Base-by-base conservation (phyloP, 495 filamentous ascomycete genomes). In the Aspergillus ellipticus region DNA sequence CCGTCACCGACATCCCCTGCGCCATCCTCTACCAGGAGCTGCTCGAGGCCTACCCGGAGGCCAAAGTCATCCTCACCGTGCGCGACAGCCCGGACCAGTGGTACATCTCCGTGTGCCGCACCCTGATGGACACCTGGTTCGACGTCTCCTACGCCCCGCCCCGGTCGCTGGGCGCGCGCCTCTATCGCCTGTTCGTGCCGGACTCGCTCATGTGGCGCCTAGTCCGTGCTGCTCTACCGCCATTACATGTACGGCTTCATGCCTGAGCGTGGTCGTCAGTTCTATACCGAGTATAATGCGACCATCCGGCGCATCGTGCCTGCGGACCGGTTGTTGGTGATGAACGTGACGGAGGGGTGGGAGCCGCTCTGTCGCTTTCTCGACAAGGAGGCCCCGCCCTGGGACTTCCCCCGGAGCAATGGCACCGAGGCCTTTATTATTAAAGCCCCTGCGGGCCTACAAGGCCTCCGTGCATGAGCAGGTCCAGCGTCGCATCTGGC, bases 1-100 rank as follows among this genome's bases (percentile, higher is more conserved):
- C 78, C 7, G 76, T 85, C 9, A 78, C 73, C 61, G 83, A 86
- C 63, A 73, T 74, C 52, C 75, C 80, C 7, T 76, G 76, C 16
- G 72, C 73, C n/a, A 68, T 73, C 17, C 81, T 85, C 60, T 77
- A 75, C 24, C 68, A 74, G 37, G 82, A 85, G 53, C 68, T 85
- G 3, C 46, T 61, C 1, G 20, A 17, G 7, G 51, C 56, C 0
- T 62, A 62, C 47, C 55, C 59, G 0, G 74, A 85, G 13, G 81
- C 82, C 26, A 83, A 81, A 55, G 75, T 84, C 21, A 69, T 85
- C 31, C 66, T 85, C 11, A 80, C 76, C 2, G 72, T 64, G 0
- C 74, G 82, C 26, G 78, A 83, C 49, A 79, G 54, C 66, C n/a
- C n/a, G 28, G 21, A 57, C 54, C 26, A 56, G 10, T 11, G 43